Percentiles rank a stretch among this genome's conserved stretches.
phyloP scores from a whole-genome alignment of 345 rosid species.

The Geranium rotundifolium region DNA sequence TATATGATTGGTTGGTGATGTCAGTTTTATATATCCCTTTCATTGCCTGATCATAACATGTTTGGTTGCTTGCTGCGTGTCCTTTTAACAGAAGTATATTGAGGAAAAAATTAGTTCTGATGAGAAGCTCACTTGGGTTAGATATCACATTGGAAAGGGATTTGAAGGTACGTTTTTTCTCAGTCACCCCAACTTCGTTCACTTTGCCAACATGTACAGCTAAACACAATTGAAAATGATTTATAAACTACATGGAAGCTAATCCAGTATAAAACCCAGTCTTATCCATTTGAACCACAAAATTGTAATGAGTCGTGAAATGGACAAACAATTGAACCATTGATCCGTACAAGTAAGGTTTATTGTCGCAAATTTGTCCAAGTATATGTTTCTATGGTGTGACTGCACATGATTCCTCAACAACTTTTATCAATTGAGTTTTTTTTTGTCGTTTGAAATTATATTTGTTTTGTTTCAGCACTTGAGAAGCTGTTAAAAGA shows the following conservation, averaged over 20 bases:
- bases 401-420: not conserved
- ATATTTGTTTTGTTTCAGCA: conserved; percentile 28
- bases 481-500: conserved; percentile 56
- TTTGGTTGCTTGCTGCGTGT: not conserved
- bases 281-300: not conserved
- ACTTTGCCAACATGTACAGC: not conserved
- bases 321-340: not conserved
- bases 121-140: conserved; percentile 43
- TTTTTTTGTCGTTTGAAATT: conserved; percentile 2
- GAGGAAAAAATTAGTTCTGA: conserved; percentile 41
- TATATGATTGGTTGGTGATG: not conserved
- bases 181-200: not conserved
- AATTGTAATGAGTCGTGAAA: not conserved
- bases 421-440: not conserved
- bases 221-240: too few species aligned
- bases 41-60: not conserved
- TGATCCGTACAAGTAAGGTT: not conserved
- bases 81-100: conserved; percentile 33
- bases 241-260: not conserved
- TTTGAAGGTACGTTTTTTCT: conserved; percentile 39
- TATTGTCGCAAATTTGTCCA: not conserved
- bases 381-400: not conserved
- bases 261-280: not conserved
- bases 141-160: conserved; percentile 48
- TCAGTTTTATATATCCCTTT: not conserved